phyloP scores from a whole-genome alignment of 2,329 filamentous ascomycete species.

The Botrytis pseudocinerea region DNA sequence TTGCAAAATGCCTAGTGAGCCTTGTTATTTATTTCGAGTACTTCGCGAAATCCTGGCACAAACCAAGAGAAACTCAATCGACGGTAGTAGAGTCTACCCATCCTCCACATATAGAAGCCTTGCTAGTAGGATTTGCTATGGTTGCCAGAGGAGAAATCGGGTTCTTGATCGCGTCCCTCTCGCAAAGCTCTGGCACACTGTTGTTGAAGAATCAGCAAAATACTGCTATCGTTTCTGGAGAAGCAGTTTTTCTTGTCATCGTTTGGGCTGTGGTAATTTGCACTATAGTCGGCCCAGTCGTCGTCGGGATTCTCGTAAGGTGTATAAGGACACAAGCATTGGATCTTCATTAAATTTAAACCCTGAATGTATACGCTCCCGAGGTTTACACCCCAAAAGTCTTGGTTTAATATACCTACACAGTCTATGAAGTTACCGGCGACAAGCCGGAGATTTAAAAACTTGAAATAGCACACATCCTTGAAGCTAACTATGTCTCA shows the following conservation, averaged over 20 bases:
- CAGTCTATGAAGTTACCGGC: background rate
- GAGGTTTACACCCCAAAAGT: background rate
- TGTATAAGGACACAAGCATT: constrained; percentile 40
- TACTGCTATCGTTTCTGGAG: constrained; percentile 18
- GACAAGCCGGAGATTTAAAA: background rate
- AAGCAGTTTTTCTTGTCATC: constrained; percentile 52
- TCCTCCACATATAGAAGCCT: constrained; percentile 29
- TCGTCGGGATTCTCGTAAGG: constrained; percentile 50
- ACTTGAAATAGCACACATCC: background rate
- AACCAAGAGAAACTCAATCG: background rate
- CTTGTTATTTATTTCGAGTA: constrained; percentile 38
- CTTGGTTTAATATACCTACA: background rate
- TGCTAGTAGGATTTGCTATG: constrained; percentile 55
- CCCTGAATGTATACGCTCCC: background rate
- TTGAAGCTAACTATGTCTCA: background rate
- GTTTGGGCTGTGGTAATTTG: constrained; percentile 58
- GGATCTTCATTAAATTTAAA: background rate
- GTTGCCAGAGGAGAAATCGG: constrained; percentile 78
- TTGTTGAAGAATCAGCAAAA: constrained; percentile 22
- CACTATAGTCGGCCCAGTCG: constrained; percentile 53
- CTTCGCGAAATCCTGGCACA: background rate
- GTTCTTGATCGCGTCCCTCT: constrained; percentile 71
- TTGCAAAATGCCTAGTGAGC: constrained; percentile 62
- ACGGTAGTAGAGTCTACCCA: constrained; percentile 16
- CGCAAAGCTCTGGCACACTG: constrained; percentile 51